phyloP scores from a whole-genome alignment of 305 asterid species.

The Striga hermonthica region DNA sequence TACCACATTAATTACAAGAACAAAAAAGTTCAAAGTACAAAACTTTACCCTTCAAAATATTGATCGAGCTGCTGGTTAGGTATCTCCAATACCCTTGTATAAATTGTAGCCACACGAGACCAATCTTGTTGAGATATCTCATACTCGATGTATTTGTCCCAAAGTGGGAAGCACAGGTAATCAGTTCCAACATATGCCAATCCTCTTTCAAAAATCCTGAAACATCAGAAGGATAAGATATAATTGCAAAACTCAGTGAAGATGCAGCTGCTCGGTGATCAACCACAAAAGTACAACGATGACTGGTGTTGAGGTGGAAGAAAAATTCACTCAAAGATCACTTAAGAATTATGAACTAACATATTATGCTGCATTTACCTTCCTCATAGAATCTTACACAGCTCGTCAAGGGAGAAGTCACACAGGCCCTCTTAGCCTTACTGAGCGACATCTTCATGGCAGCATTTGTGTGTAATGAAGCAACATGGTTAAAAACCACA shows the following conservation, averaged over 20 bases:
- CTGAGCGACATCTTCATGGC: conserved; percentile 74
- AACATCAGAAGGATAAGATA: conserved; percentile 32
- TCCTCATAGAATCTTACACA: conserved; percentile 81
- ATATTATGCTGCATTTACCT: conserved; percentile 70
- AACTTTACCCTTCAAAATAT: conserved; percentile 85
- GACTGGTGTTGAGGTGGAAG: conserved; percentile 41
- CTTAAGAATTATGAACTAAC: conserved; percentile 56
- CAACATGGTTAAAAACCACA: conserved; percentile 68
- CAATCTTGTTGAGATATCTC: conserved; percentile 85
- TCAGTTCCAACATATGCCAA: conserved; percentile 92
- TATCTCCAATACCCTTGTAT: conserved; percentile 76
- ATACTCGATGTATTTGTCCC: conserved; percentile 96
- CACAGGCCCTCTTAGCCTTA: conserved; percentile 78
- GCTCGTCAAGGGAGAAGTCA: conserved; percentile 69
- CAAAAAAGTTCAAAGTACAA: conserved; percentile 10
- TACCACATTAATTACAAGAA: background rate
- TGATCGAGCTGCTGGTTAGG: conserved; percentile 97
- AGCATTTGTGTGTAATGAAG: conserved; percentile 66
- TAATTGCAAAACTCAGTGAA: conserved; percentile 33
- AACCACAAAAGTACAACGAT: conserved; percentile 41
- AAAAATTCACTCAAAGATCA: conserved; percentile 67
- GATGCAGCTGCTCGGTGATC: conserved; percentile 27
- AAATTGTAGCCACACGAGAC: conserved; percentile 79
- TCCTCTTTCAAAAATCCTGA: conserved; percentile 97
- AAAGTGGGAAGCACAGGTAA: conserved; percentile 82